Evolutionary conservation across 108 stramenopile species (phyloP).

Genomic region (Conticribra guillardii): DNA sequence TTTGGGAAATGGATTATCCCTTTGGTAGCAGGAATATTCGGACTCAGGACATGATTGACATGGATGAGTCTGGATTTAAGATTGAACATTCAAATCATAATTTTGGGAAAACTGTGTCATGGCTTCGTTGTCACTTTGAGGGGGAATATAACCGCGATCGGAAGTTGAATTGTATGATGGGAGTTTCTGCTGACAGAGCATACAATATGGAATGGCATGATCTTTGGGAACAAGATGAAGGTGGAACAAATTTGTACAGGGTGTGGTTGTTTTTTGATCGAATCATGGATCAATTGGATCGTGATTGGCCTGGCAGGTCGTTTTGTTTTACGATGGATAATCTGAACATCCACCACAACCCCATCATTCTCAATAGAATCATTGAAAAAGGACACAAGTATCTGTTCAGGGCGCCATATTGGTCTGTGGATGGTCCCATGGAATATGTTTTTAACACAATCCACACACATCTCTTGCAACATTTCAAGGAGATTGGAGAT

Average conservation of each 20-base stretch:
- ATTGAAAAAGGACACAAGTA: constrained; percentile 11
- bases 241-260: constrained; percentile 25
- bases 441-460: constrained; percentile 34
- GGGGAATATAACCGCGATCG: constrained; percentile 24
- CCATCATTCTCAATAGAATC: constrained; percentile 1
- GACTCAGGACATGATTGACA: constrained; percentile 26
- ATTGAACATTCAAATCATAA: constrained; percentile 17
- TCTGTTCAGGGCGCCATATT: constrained; percentile 26
- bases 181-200: constrained; percentile 5
- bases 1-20: constrained; percentile 21
- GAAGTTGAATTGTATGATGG: constrained; percentile 25
- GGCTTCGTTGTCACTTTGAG: constrained; percentile 10
- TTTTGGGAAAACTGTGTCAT: constrained; percentile 6
- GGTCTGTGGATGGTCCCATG: constrained; percentile 27
- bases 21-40: constrained; percentile 8
- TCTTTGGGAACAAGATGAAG: constrained; percentile 17
- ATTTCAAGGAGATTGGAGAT: constrained; percentile 6
- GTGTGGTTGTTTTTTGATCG: constrained; percentile 12
- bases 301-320: constrained; percentile 6
- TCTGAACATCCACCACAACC: constrained; percentile 27
- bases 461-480: constrained; percentile 4
- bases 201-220: constrained; percentile 26
- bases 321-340: constrained; percentile 33
- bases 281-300: constrained; percentile 11
- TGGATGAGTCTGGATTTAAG: constrained; percentile 15